These are phyloP conservation scores for Mariannaea elegans DNA, from an alignment of 2,329 filamentous ascomycete genomes.

Conservation along the genomic window DNA sequence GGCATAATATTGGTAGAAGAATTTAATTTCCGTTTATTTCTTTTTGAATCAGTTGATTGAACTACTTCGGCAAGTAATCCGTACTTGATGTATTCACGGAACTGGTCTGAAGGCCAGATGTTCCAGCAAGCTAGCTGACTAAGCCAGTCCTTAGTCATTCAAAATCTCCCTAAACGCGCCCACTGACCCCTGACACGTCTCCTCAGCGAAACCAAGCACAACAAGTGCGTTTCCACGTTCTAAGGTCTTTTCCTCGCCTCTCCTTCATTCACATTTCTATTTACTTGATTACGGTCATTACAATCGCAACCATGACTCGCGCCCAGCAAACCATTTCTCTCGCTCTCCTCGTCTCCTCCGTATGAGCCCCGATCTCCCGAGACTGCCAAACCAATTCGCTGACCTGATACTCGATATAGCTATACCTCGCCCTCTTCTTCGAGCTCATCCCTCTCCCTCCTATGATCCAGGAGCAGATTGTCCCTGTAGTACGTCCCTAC, in stretches of 20 bases:
- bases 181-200: constrained; percentile 39
- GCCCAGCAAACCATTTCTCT: constrained; percentile 92
- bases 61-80: too few relatives aligned
- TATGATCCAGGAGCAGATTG: constrained; percentile 82
- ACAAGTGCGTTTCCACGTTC: not conserved
- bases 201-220: constrained; percentile 28
- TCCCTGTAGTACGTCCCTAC: constrained; percentile 79
- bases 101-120: not conserved
- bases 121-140: not conserved
- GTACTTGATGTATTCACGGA: too few relatives aligned
- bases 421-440: constrained; percentile 89
- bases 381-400: constrained; percentile 15
- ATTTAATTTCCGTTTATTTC: too few relatives aligned
- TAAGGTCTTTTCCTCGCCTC: constrained; percentile 15
- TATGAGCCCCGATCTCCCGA: constrained; percentile 55
- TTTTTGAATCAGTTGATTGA: too few relatives aligned
- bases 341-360: constrained; percentile 85
- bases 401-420: constrained; percentile 62
- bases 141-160: constrained; percentile 29
- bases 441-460: constrained; percentile 82
- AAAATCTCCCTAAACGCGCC: constrained; percentile 23
- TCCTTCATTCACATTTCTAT: not conserved
- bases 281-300: not conserved
- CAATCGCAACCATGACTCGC: constrained; percentile 78
- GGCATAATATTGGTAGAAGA: too few relatives aligned